A percentile compares a stretch with the other conserved stretches of the same genome.
phyloP scores from a whole-genome alignment of 1,284 basidiomycete species.

The Puccinia novopanici region DNA sequence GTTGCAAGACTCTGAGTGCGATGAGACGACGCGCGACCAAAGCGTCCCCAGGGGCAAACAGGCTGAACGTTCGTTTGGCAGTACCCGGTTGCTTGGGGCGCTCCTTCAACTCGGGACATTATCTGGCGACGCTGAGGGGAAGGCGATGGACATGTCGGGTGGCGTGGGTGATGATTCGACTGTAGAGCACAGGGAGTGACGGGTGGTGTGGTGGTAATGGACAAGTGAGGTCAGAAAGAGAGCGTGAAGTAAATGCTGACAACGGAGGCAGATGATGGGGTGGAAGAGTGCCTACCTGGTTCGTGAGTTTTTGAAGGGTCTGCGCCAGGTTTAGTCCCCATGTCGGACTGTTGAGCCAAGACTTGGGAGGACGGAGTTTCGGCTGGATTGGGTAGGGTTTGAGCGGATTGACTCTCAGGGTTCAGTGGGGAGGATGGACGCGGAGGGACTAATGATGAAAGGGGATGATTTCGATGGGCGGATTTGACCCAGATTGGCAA shows the following conservation, averaged over 20 bases:
- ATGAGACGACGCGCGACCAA: slow-evolving; percentile 1
- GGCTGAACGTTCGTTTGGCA: not conserved
- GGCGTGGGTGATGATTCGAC: not conserved
- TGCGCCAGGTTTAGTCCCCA: not conserved
- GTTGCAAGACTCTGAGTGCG: slow-evolving; percentile 16
- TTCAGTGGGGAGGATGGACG: not conserved
- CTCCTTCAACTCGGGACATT: not conserved
- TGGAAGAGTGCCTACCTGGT: not conserved
- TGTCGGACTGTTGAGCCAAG: not conserved
- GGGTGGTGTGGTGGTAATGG: not conserved
- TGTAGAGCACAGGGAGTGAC: not conserved
- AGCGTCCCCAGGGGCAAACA: slow-evolving; percentile 12
- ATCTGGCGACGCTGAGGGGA: slow-evolving; percentile 17
- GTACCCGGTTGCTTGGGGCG: slow-evolving; percentile 3
- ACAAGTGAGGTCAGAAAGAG: not conserved
- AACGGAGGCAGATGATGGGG: not conserved
- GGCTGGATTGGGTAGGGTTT: slow-evolving; percentile 7
- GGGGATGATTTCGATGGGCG: not conserved
- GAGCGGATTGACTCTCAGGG: slow-evolving; percentile 20
- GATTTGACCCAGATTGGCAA: not conserved
- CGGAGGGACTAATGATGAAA: slow-evolving; percentile 29
- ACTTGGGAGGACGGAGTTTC: slow-evolving; percentile 14
- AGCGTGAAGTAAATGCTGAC: not conserved
- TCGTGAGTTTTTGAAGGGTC: slow-evolving; percentile 11
- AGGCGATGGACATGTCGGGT: slow-evolving; percentile 7